Conservation (phyloP, 1,139 yeast species). For the Taphrina deformans region DNA sequence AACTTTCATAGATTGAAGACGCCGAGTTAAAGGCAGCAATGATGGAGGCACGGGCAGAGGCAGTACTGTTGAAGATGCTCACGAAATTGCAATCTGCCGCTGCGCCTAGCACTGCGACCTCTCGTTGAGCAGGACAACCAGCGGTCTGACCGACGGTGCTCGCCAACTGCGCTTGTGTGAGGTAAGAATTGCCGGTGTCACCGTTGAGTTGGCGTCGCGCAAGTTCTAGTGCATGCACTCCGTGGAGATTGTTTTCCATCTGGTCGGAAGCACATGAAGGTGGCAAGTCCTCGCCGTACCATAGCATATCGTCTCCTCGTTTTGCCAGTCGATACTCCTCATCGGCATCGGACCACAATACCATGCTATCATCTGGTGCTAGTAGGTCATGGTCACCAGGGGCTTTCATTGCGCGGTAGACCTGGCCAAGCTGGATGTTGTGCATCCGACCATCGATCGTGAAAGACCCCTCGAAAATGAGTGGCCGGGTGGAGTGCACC, state of each 20-base stretch:
- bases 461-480: constrained; percentile 37
- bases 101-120: constrained; percentile 47
- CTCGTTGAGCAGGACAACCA: constrained; percentile 46
- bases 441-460: constrained; percentile 26
- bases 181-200: constrained; percentile 40
- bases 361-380: constrained; percentile 29
- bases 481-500: constrained; percentile 12
- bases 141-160: constrained; percentile 44
- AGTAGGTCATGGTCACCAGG: constrained; percentile 9
- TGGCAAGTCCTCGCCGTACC: background rate
- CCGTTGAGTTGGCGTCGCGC: constrained; percentile 22
- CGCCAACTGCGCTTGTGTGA: constrained; percentile 43
- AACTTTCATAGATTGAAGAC: constrained; percentile 45
- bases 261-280: constrained; percentile 8
- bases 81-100: constrained; percentile 49
- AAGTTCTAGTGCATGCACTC: background rate
- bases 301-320: background rate
- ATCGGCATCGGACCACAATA: constrained; percentile 35
- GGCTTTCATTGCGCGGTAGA: constrained; percentile 3
- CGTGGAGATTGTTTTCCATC: background rate
- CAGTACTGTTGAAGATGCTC: constrained; percentile 42
- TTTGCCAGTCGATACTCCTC: constrained; percentile 14
- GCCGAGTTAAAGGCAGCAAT: constrained; percentile 47
- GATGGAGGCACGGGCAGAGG: constrained; percentile 45
- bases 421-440: constrained; percentile 30